These are phyloP conservation scores for Exophiala spinifera DNA, from an alignment of 2,329 filamentous ascomycete genomes.

Conservation along the genomic window DNA sequence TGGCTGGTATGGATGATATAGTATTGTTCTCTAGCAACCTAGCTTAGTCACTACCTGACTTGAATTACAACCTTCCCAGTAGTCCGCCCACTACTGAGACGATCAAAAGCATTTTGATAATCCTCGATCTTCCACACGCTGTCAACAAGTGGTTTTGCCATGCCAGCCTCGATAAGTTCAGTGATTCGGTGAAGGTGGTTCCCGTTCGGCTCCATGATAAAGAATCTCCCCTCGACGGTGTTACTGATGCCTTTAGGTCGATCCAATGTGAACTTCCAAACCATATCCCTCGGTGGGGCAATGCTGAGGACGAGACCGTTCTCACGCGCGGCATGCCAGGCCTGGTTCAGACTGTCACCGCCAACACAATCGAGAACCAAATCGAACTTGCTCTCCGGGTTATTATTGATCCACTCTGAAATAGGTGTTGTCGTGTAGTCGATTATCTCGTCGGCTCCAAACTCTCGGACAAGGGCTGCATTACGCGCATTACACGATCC, in stretches of 20 bases:
- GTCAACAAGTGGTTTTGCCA: slow-evolving; percentile 39
- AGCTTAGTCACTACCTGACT: too few species aligned
- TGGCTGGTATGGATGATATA: too few species aligned
- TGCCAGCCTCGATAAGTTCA: slow-evolving; percentile 38
- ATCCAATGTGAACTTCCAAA: slow-evolving; percentile 33
- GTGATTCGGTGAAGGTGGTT: too few species aligned
- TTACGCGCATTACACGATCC: slow-evolving; percentile 41
- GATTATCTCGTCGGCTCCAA: slow-evolving; percentile 43
- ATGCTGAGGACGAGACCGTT: slow-evolving; percentile 41
- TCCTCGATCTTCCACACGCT: slow-evolving; percentile 43
- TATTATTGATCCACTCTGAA: slow-evolving; percentile 35
- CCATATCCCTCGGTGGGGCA: slow-evolving; percentile 36
- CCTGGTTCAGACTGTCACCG: slow-evolving; percentile 40
- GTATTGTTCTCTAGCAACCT: too few species aligned
- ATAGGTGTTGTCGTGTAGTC: slow-evolving; percentile 39
- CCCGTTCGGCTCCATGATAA: slow-evolving; percentile 42
- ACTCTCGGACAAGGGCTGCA: slow-evolving; percentile 37
- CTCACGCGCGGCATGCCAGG: slow-evolving; percentile 42
- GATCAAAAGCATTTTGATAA: slow-evolving; percentile 41
- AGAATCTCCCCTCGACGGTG: slow-evolving; percentile 39
- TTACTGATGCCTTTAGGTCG: slow-evolving; percentile 21
- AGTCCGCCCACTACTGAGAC: slow-evolving; percentile 39
- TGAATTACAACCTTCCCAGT: slow-evolving; percentile 48
- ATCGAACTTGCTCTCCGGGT: slow-evolving; percentile 37
- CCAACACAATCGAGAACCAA: slow-evolving; percentile 47